These are phyloP conservation scores for Globisporangium solare DNA, from an alignment of 352 stramenopile genomes.

Conservation along the genomic window DNA sequence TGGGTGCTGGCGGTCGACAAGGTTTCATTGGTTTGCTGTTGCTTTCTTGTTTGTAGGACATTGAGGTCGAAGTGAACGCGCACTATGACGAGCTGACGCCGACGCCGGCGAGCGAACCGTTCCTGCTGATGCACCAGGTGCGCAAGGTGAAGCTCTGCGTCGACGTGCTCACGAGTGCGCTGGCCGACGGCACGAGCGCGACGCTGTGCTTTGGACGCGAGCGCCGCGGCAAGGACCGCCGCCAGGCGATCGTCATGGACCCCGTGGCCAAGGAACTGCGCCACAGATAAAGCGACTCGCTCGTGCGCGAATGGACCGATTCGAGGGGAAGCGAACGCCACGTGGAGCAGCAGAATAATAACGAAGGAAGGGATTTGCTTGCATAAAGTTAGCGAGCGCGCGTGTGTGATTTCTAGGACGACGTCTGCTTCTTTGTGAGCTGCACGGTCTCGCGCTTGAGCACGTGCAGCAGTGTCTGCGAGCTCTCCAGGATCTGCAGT, in stretches of 20 bases:
- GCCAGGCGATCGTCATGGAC: constrained; percentile 64
- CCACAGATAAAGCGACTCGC: constrained; percentile 38
- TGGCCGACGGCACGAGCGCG: constrained; percentile 21
- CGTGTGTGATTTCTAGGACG: constrained; percentile 25
- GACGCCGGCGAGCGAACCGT: constrained; percentile 26
- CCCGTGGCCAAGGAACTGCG: constrained; percentile 49
- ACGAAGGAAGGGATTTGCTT: too few species aligned
- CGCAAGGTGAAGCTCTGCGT: constrained; percentile 66
- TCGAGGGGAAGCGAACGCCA: too few species aligned
- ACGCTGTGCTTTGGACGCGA: constrained; percentile 52
- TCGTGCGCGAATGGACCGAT: too few species aligned
- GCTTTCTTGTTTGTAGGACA: constrained; percentile 29
- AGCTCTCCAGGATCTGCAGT: constrained; percentile 93
- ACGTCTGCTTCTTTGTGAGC: constrained; percentile 93
- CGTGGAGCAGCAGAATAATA: constrained; percentile 1
- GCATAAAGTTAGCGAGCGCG: too few species aligned
- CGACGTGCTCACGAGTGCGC: constrained; percentile 40
- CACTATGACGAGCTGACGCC: constrained; percentile 60
- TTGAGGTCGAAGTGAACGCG: constrained; percentile 76
- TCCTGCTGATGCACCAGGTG: constrained; percentile 67
- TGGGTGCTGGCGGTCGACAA: too few species aligned
- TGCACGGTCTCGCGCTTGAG: constrained; percentile 93
- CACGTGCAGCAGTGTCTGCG: constrained; percentile 92
- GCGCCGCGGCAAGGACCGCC: constrained; percentile 66
- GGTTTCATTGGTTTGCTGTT: not conserved